Conservation (phyloP, 2,329 filamentous ascomycete species). For the Tolypocladium paradoxum region DNA sequence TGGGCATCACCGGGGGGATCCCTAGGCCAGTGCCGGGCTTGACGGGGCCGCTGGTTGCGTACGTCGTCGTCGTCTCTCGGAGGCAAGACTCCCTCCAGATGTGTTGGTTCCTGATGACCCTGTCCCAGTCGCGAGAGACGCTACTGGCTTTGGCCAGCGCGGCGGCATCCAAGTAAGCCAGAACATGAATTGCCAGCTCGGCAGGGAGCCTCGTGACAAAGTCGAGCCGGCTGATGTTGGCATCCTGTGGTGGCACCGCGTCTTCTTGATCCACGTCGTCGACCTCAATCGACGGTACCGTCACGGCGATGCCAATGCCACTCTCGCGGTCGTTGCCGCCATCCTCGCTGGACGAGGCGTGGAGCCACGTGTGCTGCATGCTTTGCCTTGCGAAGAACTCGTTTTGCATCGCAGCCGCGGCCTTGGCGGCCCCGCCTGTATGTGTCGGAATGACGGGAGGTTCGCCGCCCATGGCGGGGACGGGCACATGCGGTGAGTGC, state of each 20-base stretch:
- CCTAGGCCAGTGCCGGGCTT: slow-evolving; percentile 45
- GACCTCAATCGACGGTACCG: slow-evolving; percentile 27
- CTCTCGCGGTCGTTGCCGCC: slow-evolving; percentile 47
- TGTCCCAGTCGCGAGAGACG: slow-evolving; percentile 42
- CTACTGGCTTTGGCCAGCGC: slow-evolving; percentile 36
- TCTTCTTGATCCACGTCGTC: slow-evolving; percentile 23
- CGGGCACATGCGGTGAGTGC: slow-evolving; percentile 22
- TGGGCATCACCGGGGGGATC: slow-evolving; percentile 41
- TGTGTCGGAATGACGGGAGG: slow-evolving; percentile 51
- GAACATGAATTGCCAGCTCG: slow-evolving; percentile 49
- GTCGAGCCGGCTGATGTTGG: slow-evolving; percentile 42
- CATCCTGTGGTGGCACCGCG: slow-evolving; percentile 20
- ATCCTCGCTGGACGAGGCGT: slow-evolving; percentile 29
- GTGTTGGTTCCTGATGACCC: slow-evolving; percentile 39
- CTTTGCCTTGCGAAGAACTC: slow-evolving; percentile 30
- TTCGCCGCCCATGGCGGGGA: slow-evolving; percentile 39
- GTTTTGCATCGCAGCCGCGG: slow-evolving; percentile 49
- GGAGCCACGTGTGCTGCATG: slow-evolving; percentile 31
- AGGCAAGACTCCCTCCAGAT: slow-evolving; percentile 56
- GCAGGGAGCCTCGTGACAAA: slow-evolving; percentile 44
- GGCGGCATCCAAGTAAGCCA: slow-evolving; percentile 43
- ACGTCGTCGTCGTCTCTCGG: slow-evolving; percentile 48
- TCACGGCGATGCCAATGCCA: slow-evolving; percentile 50
- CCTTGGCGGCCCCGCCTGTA: slow-evolving; percentile 50
- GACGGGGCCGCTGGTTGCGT: slow-evolving; percentile 44